Evolutionary conservation across 208 protist genomes (phyloP).

Genomic region (Sergeia podlipaevii): DNA sequence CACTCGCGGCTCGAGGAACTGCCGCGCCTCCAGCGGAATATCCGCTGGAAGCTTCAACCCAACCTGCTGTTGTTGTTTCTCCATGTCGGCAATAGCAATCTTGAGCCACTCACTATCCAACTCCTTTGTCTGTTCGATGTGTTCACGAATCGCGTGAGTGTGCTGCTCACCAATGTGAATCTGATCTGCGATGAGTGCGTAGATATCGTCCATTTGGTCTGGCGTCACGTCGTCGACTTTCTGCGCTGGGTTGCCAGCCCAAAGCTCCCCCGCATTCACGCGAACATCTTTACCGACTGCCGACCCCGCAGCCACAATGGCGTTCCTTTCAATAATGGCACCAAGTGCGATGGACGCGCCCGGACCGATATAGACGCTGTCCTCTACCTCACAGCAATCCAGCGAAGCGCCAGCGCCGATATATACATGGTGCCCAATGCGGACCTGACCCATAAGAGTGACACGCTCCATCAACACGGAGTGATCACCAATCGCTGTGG

Average conservation of each 20-base stretch:
- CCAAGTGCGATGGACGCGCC: conserved; percentile 77
- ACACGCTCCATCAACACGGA: conserved; percentile 83
- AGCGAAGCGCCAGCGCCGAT: conserved; percentile 71
- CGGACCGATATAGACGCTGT: conserved; percentile 82
- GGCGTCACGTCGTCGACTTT: conserved; percentile 80
- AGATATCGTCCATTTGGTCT: conserved; percentile 59
- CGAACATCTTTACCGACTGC: conserved; percentile 77
- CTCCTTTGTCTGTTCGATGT: conserved; percentile 60
- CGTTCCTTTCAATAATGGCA: conserved; percentile 78
- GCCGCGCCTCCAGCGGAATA: conserved; percentile 79
- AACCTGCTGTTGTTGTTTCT: conserved; percentile 83
- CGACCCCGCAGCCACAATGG: conserved; percentile 83
- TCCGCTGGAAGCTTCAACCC: conserved; percentile 71
- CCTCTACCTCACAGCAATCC: conserved; percentile 80
- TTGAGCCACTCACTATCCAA: conserved; percentile 70
- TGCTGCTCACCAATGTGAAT: conserved; percentile 51
- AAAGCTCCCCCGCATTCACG: conserved; percentile 86
- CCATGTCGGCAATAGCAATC: conserved; percentile 52
- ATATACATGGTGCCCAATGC: conserved; percentile 47
- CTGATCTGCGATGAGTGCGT: conserved; percentile 70
- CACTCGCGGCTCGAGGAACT: conserved; percentile 84
- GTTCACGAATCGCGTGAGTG: conserved; percentile 61
- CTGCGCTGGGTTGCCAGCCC: conserved; percentile 86
- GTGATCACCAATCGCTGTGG: conserved; percentile 71
- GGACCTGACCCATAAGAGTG: conserved; percentile 79